Evolutionary conservation across 331 rosid species (phyloP).

Genomic region (Quercus lobata): DNA sequence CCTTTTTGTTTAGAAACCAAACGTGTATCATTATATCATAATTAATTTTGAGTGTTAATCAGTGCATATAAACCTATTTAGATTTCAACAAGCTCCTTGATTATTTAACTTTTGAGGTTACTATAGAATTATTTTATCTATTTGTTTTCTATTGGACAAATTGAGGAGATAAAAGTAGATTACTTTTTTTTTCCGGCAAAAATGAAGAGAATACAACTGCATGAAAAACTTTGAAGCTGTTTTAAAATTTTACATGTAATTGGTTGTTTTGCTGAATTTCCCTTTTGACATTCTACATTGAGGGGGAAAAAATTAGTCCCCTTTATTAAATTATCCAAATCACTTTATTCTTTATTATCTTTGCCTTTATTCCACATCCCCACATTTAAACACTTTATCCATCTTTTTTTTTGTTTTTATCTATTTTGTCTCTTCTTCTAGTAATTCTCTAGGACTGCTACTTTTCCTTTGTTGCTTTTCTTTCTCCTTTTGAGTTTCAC

Average conservation of each 20-base stretch:
- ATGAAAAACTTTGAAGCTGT: not conserved
- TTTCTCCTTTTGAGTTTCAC: constrained; percentile 26
- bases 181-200: not conserved
- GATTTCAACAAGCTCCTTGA: too few species aligned
- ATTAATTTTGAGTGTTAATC: not conserved
- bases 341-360: constrained; percentile 61
- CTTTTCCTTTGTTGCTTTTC: constrained; percentile 42
- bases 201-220: not conserved
- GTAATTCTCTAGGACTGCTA: constrained; percentile 35
- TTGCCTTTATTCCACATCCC: constrained; percentile 52
- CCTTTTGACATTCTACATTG: not conserved
- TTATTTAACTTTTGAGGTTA: too few species aligned
- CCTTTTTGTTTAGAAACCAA: not conserved
- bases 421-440: constrained; percentile 54
- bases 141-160: too few species aligned
- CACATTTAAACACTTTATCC: constrained; percentile 48
- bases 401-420: constrained; percentile 55
- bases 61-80: too few species aligned
- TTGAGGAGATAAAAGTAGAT: not conserved
- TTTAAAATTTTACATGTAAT: not conserved
- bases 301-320: not conserved
- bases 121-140: too few species aligned
- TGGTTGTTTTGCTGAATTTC: not conserved
- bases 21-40: not conserved
- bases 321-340: constrained; percentile 34